A percentile compares a stretch with the other conserved stretches of the same genome.
Conservation (phyloP, 805 yeast species). For the Starmerella stigmatis region DNA sequence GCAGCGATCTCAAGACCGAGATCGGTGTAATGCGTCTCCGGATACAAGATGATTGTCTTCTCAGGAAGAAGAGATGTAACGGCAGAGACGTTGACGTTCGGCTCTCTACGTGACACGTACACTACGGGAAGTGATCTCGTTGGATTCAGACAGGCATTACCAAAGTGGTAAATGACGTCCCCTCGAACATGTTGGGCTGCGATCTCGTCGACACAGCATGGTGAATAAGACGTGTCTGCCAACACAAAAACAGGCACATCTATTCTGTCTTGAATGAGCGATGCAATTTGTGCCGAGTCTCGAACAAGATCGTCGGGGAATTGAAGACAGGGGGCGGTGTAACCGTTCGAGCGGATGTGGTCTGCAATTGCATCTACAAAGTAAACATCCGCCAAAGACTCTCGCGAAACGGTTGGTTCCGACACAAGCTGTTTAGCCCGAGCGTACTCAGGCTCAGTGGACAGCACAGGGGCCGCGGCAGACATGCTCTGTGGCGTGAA, state of each 20-base stretch:
- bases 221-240: slow-evolving; percentile 91
- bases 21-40: slow-evolving; percentile 58
- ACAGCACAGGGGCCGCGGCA: slow-evolving; percentile 55
- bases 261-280: slow-evolving; percentile 24
- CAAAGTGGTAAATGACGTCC: slow-evolving; percentile 82
- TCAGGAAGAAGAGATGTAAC: slow-evolving; percentile 27
- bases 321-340: slow-evolving; percentile 61
- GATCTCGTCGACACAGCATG: slow-evolving; percentile 94
- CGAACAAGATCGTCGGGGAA: slow-evolving; percentile 74
- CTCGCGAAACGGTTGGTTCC: slow-evolving; percentile 22
- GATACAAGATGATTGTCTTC: slow-evolving; percentile 41
- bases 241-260: slow-evolving; percentile 52
- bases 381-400: slow-evolving; percentile 43
- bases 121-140: slow-evolving; percentile 62
- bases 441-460: slow-evolving; percentile 60
- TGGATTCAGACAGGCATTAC: slow-evolving; percentile 85
- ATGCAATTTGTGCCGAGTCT: slow-evolving; percentile 66
- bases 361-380: slow-evolving; percentile 40
- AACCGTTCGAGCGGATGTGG: slow-evolving; percentile 34
- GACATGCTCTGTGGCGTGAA: slow-evolving; percentile 14
- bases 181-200: slow-evolving; percentile 89
- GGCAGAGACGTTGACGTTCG: slow-evolving; percentile 34
- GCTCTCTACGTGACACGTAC: slow-evolving; percentile 57
- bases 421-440: slow-evolving; percentile 31
- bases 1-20: slow-evolving; percentile 30